A percentile compares a stretch with the other conserved stretches of the same genome.
phyloP scores from a whole-genome alignment of 169 alveolate genomes.

The Babesia divergens region DNA sequence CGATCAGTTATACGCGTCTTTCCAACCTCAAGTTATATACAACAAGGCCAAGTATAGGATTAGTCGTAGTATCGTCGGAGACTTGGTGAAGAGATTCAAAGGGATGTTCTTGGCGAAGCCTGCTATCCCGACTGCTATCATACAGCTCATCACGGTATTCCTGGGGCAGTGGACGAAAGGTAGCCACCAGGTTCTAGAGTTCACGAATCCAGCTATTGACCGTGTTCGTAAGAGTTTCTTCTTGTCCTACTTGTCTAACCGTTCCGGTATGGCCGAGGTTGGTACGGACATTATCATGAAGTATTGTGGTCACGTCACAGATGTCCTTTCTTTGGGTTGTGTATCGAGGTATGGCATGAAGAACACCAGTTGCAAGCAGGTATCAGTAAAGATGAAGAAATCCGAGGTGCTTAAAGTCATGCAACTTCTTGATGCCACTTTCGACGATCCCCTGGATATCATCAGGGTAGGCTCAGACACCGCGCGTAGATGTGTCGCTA shows the following conservation, averaged over 20 bases:
- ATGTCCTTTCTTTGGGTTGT: constrained; percentile 57
- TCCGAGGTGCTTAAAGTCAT: constrained; percentile 39
- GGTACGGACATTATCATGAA: constrained; percentile 52
- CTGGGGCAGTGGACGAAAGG: constrained; percentile 58
- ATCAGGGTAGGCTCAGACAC: constrained; percentile 69
- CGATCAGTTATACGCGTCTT: constrained; percentile 2
- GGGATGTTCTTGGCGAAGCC: constrained; percentile 52
- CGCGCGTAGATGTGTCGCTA: constrained; percentile 62
- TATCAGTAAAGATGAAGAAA: constrained; percentile 21
- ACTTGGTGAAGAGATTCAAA: constrained; percentile 44
- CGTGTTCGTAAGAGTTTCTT: constrained; percentile 47
- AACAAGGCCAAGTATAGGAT: constrained; percentile 15
- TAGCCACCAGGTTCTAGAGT: not conserved
- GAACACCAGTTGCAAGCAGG: constrained; percentile 54
- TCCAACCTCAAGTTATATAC: constrained; percentile 55
- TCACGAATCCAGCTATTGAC: constrained; percentile 28
- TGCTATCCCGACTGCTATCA: constrained; percentile 57
- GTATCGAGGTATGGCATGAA: not conserved
- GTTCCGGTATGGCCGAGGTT: constrained; percentile 17
- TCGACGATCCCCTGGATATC: constrained; percentile 69
- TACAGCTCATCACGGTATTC: constrained; percentile 53
- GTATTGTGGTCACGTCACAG: constrained; percentile 20
- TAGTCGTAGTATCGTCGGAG: constrained; percentile 14
- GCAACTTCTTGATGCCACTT: constrained; percentile 62
- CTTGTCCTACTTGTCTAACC: constrained; percentile 44